These are phyloP conservation scores for Ustilago xerochloae DNA, from an alignment of 1,284 basidiomycete genomes.

Conservation along the genomic window DNA sequence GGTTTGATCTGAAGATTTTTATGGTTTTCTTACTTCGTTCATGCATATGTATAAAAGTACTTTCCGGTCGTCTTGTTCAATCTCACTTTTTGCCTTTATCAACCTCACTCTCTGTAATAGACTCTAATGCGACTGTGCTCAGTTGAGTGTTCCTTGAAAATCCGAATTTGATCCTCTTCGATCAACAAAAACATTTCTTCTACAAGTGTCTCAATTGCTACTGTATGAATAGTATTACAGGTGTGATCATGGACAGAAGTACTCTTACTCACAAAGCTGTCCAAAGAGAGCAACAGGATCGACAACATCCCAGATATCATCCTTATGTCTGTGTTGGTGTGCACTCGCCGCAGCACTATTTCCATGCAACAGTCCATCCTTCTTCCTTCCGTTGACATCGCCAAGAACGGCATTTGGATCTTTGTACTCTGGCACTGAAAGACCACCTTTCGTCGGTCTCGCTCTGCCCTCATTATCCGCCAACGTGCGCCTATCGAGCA, in stretches of 20 bases:
- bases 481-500: constrained; percentile 56
- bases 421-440: constrained; percentile 32
- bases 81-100: neutral
- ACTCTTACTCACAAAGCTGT: constrained; percentile 34
- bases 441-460: constrained; percentile 43
- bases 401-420: constrained; percentile 18
- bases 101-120: neutral
- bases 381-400: constrained; percentile 47
- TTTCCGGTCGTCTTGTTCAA: neutral
- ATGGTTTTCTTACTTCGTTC: neutral
- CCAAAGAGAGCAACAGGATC: constrained; percentile 62
- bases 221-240: neutral
- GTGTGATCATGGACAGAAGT: neutral
- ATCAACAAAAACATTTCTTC: no score
- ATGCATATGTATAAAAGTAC: neutral
- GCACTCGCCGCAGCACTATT: neutral
- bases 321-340: constrained; percentile 48
- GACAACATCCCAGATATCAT: constrained; percentile 64
- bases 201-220: neutral
- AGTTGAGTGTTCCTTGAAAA: neutral
- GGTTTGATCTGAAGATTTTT: neutral
- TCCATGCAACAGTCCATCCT: constrained; percentile 4
- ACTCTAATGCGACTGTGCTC: no score
- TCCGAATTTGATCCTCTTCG: neutral
- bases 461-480: constrained; percentile 41